Conservation (phyloP, 2,329 filamentous ascomycete genomes). For the Seiridium unicorne region DNA sequence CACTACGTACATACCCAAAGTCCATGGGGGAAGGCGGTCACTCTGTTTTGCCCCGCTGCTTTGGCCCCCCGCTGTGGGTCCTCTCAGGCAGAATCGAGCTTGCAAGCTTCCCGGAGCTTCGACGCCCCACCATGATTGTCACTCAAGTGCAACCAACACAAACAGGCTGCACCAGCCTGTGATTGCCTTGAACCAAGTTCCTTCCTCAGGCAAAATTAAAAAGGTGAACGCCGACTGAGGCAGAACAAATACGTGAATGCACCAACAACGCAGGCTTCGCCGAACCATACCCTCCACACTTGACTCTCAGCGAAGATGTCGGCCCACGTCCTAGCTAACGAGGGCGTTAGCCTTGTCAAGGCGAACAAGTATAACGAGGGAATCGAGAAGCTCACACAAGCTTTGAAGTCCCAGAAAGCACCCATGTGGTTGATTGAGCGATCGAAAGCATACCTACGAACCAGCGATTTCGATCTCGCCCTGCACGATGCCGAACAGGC, state of each 20-base stretch:
- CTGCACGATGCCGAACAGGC: constrained; percentile 69
- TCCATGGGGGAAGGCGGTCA: not conserved
- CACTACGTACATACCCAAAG: too few species aligned
- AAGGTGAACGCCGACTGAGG: too few species aligned
- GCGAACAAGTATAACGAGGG: constrained; percentile 65
- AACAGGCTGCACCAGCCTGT: too few species aligned
- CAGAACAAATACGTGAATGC: too few species aligned
- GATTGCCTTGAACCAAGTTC: too few species aligned
- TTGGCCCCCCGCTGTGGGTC: not conserved
- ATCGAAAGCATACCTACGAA: constrained; percentile 73
- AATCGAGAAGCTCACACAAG: constrained; percentile 65
- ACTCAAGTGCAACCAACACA: not conserved
- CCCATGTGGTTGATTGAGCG: constrained; percentile 81
- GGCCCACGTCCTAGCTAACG: constrained; percentile 43
- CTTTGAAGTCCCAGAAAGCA: constrained; percentile 64
- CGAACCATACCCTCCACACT: not conserved
- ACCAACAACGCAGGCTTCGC: too few species aligned
- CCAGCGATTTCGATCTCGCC: constrained; percentile 59
- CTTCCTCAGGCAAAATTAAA: too few species aligned
- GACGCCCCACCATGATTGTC: not conserved
- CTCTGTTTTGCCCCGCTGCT: not conserved
- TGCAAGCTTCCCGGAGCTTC: constrained; percentile 4
- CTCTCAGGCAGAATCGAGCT: not conserved
- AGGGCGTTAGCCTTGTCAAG: constrained; percentile 66
- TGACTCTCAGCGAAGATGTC: constrained; percentile 31